Conservation (phyloP, 345 rosid species). For the Salix suchowensis region DNA sequence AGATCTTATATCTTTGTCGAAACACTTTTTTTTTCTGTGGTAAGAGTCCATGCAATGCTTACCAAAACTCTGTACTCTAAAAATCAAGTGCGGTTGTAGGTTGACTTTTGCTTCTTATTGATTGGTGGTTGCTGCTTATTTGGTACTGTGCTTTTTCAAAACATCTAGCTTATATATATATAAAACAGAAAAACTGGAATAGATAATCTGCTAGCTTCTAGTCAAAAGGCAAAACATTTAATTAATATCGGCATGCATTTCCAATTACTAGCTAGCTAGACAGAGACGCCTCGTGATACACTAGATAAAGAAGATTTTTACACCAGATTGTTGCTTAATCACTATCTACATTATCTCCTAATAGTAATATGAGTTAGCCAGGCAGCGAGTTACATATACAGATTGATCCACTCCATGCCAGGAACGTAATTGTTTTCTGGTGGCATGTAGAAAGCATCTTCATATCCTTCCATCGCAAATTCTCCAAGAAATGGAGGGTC, state of each 20-base stretch:
- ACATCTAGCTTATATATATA: not conserved
- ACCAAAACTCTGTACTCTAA: not conserved
- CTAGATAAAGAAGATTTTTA: conserved; percentile 4
- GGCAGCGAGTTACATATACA: conserved; percentile 6
- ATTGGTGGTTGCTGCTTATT: not conserved
- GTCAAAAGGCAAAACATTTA: not conserved
- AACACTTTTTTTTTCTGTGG: too few relatives aligned
- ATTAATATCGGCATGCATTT: not conserved
- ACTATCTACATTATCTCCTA: conserved; percentile 13
- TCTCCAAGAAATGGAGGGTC: conserved; percentile 43
- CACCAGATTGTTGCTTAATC: conserved; percentile 5
- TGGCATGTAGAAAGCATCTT: conserved; percentile 39
- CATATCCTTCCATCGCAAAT: conserved; percentile 38
- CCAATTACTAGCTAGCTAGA: not conserved
- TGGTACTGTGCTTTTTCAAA: not conserved
- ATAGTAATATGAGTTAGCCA: not conserved
- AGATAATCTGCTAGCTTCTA: too few relatives aligned
- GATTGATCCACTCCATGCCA: conserved; percentile 56
- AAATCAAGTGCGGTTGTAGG: not conserved
- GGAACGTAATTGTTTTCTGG: conserved; percentile 34
- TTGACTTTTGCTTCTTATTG: not conserved
- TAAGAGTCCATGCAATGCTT: too few relatives aligned
- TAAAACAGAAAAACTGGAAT: not conserved
- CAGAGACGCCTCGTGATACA: not conserved
- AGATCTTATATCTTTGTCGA: too few relatives aligned